These are phyloP conservation scores for Pyrrhoderma noxium DNA, from an alignment of 1,284 basidiomycete genomes.

Conservation along the genomic window DNA sequence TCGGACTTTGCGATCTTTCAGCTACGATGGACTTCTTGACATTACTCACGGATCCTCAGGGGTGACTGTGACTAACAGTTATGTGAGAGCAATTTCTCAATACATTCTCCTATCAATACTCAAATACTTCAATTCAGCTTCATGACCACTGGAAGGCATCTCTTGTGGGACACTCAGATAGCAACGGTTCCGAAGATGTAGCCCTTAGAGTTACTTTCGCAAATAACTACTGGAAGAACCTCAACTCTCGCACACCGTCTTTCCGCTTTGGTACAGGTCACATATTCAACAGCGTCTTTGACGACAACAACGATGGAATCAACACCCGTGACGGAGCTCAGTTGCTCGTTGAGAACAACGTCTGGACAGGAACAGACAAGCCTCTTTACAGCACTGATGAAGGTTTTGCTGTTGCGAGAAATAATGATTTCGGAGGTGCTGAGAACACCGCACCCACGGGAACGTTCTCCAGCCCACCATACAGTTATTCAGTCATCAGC, in stretches of 20 bases:
- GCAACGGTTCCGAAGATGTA: constrained; percentile 31
- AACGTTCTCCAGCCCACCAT: constrained; percentile 32
- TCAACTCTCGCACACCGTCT: constrained; percentile 24
- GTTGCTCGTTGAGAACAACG: constrained; percentile 41
- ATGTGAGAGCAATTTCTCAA: neutral
- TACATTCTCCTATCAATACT: neutral
- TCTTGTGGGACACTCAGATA: constrained; percentile 38
- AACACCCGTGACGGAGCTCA: constrained; percentile 43
- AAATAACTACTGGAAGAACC: constrained; percentile 33
- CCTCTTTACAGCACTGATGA: constrained; percentile 37
- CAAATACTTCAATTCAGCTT: constrained; percentile 24
- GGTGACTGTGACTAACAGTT: constrained; percentile 33
- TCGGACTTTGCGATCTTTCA: constrained; percentile 16
- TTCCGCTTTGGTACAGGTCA: constrained; percentile 37
- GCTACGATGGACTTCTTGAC: constrained; percentile 34
- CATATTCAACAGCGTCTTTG: constrained; percentile 41
- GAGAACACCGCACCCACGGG: constrained; percentile 29
- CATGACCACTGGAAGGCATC: constrained; percentile 38
- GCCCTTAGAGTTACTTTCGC: constrained; percentile 33
- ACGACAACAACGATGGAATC: constrained; percentile 40
- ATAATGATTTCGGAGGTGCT: constrained; percentile 22
- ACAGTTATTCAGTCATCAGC: constrained; percentile 29
- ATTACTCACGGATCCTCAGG: constrained; percentile 35
- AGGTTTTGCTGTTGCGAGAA: constrained; percentile 34
- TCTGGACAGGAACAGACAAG: constrained; percentile 32